Conservation (phyloP, 1,284 basidiomycete species). For the Heliocybe sulcata region DNA sequence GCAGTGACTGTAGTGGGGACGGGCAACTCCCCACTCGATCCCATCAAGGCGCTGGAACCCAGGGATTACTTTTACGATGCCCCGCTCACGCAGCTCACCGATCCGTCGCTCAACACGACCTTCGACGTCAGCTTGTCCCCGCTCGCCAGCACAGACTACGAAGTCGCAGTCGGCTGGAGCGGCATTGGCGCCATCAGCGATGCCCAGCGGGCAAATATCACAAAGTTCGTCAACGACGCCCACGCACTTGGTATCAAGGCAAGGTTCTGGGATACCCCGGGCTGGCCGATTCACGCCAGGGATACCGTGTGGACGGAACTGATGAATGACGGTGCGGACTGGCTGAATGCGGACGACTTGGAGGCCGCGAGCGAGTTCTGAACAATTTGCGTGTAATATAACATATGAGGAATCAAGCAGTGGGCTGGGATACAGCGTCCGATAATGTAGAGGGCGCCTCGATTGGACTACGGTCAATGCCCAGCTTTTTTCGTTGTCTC, state of each 20-base stretch:
- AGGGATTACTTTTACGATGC: conserved; percentile 50
- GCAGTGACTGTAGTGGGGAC: conserved; percentile 43
- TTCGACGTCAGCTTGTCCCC: conserved; percentile 38
- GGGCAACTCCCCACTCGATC: conserved; percentile 46
- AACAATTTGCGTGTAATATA: conserved; percentile 2
- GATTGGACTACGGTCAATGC: not conserved
- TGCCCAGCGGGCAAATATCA: conserved; percentile 27
- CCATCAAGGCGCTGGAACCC: conserved; percentile 34
- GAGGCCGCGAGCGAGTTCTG: conserved; percentile 35
- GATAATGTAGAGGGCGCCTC: not conserved
- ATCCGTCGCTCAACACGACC: conserved; percentile 27
- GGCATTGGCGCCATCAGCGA: conserved; percentile 37
- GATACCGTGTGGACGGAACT: conserved; percentile 36
- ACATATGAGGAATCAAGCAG: not conserved
- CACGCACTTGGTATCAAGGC: conserved; percentile 37
- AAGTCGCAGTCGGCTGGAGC: conserved; percentile 37
- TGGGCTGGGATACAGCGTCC: not conserved
- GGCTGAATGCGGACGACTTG: conserved; percentile 49
- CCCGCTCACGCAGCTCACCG: conserved; percentile 34
- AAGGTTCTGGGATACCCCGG: conserved; percentile 48
- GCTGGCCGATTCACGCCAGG: conserved; percentile 38
- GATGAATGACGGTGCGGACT: conserved; percentile 37
- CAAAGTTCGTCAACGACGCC: conserved; percentile 33
- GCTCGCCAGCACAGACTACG: conserved; percentile 44
- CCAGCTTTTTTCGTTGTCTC: not conserved